Percentiles rank a stretch among this genome's conserved stretches.
Evolutionary conservation across 2,329 filamentous ascomycete genomes (phyloP).

Genomic region (Xylariaceae sp.): DNA sequence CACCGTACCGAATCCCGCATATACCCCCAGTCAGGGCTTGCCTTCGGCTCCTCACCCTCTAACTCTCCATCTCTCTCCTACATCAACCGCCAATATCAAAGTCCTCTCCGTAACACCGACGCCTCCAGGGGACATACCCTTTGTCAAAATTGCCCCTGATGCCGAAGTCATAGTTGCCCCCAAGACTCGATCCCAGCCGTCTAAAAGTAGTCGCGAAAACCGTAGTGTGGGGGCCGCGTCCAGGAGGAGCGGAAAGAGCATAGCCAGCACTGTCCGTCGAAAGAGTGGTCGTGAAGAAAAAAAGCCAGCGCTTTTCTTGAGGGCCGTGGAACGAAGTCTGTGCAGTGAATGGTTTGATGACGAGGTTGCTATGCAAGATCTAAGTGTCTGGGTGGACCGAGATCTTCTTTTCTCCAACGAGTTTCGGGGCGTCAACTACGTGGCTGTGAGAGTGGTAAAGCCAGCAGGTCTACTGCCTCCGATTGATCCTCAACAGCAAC

Average conservation of each 20-base stretch:
- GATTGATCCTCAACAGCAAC: conserved; percentile 65
- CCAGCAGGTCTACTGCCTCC: conserved; percentile 73
- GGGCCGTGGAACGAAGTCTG: conserved; percentile 70
- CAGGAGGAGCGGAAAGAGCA: conserved; percentile 73
- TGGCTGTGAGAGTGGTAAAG: conserved; percentile 79
- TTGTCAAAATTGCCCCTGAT: conserved; percentile 89
- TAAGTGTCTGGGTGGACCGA: conserved; percentile 82
- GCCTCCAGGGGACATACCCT: conserved; percentile 65
- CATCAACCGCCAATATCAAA: conserved; percentile 88
- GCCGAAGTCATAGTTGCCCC: conserved; percentile 97
- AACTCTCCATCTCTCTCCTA: conserved; percentile 90
- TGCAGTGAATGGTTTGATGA: conserved; percentile 77
- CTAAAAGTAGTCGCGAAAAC: conserved; percentile 67
- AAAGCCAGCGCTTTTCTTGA: conserved; percentile 69
- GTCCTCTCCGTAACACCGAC: conserved; percentile 80
- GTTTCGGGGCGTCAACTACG: conserved; percentile 74
- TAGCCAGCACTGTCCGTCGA: conserved; percentile 65
- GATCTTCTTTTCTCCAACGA: conserved; percentile 71
- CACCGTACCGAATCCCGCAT: conserved; percentile 82
- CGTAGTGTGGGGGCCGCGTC: conserved; percentile 78
- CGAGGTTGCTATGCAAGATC: conserved; percentile 52
- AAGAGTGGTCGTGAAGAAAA: conserved; percentile 60
- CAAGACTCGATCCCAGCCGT: conserved; percentile 73
- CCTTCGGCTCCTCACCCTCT: conserved; percentile 68
- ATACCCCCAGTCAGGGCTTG: conserved; percentile 49